phyloP scores from a whole-genome alignment of 352 stramenopile genomes.

The Globisporangium splendens region DNA sequence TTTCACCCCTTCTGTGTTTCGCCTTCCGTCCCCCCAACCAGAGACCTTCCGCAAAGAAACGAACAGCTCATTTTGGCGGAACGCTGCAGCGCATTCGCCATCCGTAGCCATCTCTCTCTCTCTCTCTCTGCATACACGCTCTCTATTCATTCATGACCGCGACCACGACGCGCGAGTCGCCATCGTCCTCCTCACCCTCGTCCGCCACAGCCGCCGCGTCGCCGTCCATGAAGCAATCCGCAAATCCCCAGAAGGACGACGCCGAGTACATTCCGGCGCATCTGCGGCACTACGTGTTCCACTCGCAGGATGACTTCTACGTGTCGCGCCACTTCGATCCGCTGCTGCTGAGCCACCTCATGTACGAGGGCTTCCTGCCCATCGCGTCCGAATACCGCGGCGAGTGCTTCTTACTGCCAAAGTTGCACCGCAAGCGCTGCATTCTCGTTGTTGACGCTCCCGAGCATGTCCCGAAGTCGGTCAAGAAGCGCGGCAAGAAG shows the following conservation, averaged over 20 bases:
- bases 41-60: too few relatives aligned
- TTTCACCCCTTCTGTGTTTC: neutral
- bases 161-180: constrained; percentile 5
- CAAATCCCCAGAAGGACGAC: constrained; percentile 31
- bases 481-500: constrained; percentile 87
- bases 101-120: too few relatives aligned
- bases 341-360: constrained; percentile 86
- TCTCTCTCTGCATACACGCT: neutral
- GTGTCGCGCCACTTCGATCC: constrained; percentile 88
- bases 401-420: constrained; percentile 78
- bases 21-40: neutral
- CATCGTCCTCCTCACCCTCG: neutral
- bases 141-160: constrained; percentile 8
- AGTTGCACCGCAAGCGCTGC: constrained; percentile 89
- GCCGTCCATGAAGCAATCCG: neutral
- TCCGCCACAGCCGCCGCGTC: neutral
- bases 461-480: constrained; percentile 86
- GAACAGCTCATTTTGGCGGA: too few relatives aligned
- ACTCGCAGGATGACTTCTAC: constrained; percentile 94
- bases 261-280: constrained; percentile 87
- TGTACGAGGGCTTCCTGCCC: constrained; percentile 93
- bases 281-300: constrained; percentile 79
- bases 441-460: constrained; percentile 62
- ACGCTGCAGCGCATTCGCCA: too few relatives aligned
- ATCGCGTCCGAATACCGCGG: constrained; percentile 85